phyloP scores from a whole-genome alignment of 371 early-diverging fungal species.

The Syncephalastrum monosporum region DNA sequence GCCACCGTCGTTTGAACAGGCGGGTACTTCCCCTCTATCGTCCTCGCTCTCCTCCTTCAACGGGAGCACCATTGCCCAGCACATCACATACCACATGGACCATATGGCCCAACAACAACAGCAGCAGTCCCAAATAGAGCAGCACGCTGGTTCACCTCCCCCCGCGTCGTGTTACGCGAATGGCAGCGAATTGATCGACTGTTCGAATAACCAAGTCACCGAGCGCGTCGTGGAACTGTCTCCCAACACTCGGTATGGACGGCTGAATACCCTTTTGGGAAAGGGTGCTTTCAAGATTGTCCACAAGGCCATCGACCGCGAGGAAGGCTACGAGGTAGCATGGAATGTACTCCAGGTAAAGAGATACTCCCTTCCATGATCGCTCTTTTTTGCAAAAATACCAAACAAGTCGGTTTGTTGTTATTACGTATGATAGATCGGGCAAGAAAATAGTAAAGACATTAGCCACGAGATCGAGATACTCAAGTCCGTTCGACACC shows the following conservation, averaged over 20 bases:
- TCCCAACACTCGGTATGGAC: conserved; percentile 69
- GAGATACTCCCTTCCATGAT: conserved; percentile 21
- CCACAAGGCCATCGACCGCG: conserved; percentile 88
- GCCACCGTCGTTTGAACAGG: too few species aligned
- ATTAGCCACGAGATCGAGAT: conserved; percentile 81
- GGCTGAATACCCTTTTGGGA: conserved; percentile 58
- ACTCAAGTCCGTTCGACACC: conserved; percentile 78
- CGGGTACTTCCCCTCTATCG: background rate
- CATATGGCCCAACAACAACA: conserved; percentile 20
- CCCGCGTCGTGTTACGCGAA: background rate
- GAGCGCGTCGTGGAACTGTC: conserved; percentile 72
- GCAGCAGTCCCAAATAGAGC: conserved; percentile 5
- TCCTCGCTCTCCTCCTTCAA: conserved; percentile 13
- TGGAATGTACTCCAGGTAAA: conserved; percentile 80
- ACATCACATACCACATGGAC: conserved; percentile 20
- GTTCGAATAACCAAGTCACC: conserved; percentile 46
- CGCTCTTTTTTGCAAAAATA: conserved; percentile 51
- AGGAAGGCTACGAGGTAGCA: conserved; percentile 93
- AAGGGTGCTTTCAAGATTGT: conserved; percentile 90
- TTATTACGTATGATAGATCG: conserved; percentile 24
- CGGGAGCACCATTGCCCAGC: conserved; percentile 20
- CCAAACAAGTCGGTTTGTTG: conserved; percentile 22
- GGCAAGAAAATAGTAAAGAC: conserved; percentile 70
- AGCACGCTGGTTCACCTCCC: background rate
- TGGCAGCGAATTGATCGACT: conserved; percentile 31